Percentiles rank a stretch among this genome's conserved stretches.
These are phyloP conservation scores for Blastocystis sp. DNA, from an alignment of 352 stramenopile species.

Conservation along the genomic window DNA sequence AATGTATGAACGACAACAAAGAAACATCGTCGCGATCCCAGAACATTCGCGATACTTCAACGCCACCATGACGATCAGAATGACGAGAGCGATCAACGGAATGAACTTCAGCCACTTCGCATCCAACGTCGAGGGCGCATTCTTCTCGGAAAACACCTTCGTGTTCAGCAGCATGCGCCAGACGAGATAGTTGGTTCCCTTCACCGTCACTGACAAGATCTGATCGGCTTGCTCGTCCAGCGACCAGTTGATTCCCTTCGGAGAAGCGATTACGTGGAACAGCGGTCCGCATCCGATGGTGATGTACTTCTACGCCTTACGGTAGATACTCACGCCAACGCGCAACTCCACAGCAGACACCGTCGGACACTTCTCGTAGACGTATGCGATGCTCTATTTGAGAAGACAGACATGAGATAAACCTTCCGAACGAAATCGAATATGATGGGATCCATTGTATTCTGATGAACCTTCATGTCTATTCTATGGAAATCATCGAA, in stretches of 20 bases:
- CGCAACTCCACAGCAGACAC: background rate
- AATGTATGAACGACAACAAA: background rate
- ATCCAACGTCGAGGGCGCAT: background rate
- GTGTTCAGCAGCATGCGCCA: conserved; percentile 14
- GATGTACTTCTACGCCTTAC: background rate
- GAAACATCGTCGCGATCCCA: background rate
- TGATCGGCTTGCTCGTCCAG: background rate
- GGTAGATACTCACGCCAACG: background rate
- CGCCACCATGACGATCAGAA: background rate
- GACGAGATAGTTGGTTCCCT: background rate
- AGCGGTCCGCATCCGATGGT: background rate
- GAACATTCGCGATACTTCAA: background rate
- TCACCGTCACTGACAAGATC: background rate
- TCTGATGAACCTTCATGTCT: background rate
- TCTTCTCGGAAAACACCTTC: background rate
- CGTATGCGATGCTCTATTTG: background rate
- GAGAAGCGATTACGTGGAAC: conserved; percentile 27
- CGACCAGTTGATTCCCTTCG: background rate
- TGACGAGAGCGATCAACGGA: background rate
- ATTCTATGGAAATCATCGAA: background rate
- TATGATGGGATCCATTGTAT: background rate
- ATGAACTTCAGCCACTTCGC: background rate
- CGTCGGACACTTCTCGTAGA: background rate
- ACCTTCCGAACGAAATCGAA: background rate
- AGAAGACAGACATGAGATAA: background rate